Evolutionary conservation across 1,139 yeast species (phyloP).

Genomic region (Candida sojae): DNA sequence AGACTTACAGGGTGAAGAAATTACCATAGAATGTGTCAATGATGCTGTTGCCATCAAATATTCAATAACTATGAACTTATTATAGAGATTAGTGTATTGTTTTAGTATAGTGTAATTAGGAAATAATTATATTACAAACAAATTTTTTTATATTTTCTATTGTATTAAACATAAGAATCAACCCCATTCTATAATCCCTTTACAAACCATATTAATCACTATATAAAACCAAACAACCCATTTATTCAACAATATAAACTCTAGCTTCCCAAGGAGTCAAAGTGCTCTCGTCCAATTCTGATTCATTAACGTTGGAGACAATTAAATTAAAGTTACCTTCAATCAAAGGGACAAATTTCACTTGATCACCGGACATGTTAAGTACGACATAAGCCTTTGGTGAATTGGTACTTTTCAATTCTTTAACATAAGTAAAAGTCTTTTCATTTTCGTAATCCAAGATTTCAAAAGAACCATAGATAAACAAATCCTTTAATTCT

Average conservation of each 20-base stretch:
- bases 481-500: conserved; percentile 40
- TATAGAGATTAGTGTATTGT: not conserved
- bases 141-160: not conserved
- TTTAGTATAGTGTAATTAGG: not conserved
- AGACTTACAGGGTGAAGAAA: conserved; percentile 44
- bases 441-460: conserved; percentile 39
- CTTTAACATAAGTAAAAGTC: conserved; percentile 43
- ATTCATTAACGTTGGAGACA: conserved; percentile 24
- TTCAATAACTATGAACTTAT: conserved; percentile 7
- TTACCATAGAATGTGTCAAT: conserved; percentile 55
- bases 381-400: conserved; percentile 42
- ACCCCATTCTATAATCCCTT: not conserved
- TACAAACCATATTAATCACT: not conserved
- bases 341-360: conserved; percentile 28
- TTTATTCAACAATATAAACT: conserved; percentile 27
- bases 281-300: conserved; percentile 18
- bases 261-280: conserved; percentile 36
- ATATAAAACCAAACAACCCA: not conserved
- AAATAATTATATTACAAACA: not conserved
- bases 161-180: not conserved
- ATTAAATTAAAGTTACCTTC: conserved; percentile 33
- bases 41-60: conserved; percentile 66
- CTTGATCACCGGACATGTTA: conserved; percentile 41
- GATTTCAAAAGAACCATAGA: conserved; percentile 49
- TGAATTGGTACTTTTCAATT: conserved; percentile 11